A percentile compares a stretch with the other conserved stretches of the same genome.
These are phyloP conservation scores for Leucocoprinus sp. DNA, from an alignment of 768 basidiomycete genomes.

Conservation along the genomic window DNA sequence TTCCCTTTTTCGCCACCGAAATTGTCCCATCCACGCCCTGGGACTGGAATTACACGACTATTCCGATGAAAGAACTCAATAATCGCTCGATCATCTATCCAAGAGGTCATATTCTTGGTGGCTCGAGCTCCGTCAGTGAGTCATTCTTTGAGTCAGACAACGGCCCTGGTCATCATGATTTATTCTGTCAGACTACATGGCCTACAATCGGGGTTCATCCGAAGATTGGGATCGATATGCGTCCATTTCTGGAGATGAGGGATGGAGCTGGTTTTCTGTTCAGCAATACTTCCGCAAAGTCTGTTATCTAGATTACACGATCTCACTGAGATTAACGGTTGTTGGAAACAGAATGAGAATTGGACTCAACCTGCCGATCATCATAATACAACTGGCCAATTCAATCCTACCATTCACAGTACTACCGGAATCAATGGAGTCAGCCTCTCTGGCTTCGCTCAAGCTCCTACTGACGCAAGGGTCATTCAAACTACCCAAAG, in stretches of 20 bases:
- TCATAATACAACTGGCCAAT: constrained; percentile 25
- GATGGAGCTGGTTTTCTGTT: constrained; percentile 26
- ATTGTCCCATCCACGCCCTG: constrained; percentile 13
- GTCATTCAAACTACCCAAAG: constrained; percentile 12
- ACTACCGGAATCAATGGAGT: constrained; percentile 17
- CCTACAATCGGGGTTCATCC: constrained; percentile 17
- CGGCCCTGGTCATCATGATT: background rate
- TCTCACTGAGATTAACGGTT: constrained; percentile 11
- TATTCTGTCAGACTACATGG: constrained; percentile 15
- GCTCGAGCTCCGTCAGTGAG: constrained; percentile 25
- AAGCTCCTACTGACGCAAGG: constrained; percentile 15
- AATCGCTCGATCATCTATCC: constrained; percentile 19
- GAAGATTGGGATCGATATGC: constrained; percentile 26
- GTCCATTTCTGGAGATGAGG: constrained; percentile 19
- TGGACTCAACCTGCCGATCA: constrained; percentile 20
- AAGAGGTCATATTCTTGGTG: constrained; percentile 24
- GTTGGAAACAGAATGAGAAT: constrained; percentile 22
- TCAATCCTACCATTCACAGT: constrained; percentile 23
- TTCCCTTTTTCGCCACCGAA: constrained; percentile 11
- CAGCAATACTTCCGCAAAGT: constrained; percentile 15
- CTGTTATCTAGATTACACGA: background rate
- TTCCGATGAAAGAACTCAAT: constrained; percentile 22
- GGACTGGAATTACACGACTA: constrained; percentile 31
- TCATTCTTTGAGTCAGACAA: background rate
- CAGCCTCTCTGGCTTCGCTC: constrained; percentile 18